These are phyloP conservation scores for Heterobasidion parviporum DNA, from an alignment of 1,284 basidiomycete species.

Conservation along the genomic window DNA sequence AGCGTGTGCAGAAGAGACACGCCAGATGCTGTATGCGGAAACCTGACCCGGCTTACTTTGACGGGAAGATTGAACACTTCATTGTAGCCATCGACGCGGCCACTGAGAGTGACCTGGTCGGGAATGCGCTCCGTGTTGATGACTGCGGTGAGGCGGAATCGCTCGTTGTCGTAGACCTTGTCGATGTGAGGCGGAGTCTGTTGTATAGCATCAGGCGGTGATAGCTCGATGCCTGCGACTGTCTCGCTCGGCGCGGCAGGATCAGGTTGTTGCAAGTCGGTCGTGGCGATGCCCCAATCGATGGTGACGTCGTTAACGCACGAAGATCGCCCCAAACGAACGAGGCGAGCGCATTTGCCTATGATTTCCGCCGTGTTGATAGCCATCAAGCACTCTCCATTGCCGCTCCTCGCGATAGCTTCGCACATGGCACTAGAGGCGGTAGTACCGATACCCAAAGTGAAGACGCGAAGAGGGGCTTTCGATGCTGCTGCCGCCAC, in stretches of 20 bases:
- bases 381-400: conserved; percentile 40
- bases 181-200: conserved; percentile 34
- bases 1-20: conserved; percentile 40
- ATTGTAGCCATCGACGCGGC: conserved; percentile 25
- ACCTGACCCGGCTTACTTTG: conserved; percentile 19
- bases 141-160: conserved; percentile 39
- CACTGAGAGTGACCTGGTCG: conserved; percentile 27
- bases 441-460: conserved; percentile 43
- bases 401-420: conserved; percentile 39
- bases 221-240: too few relatives aligned
- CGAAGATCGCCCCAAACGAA: conserved; percentile 39
- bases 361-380: conserved; percentile 33
- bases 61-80: conserved; percentile 26
- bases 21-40: not conserved
- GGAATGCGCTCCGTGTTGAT: conserved; percentile 25
- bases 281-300: conserved; percentile 34
- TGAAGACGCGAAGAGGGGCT: conserved; percentile 38
- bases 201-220: conserved; percentile 25
- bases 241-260: too few relatives aligned
- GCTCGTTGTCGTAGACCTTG: conserved; percentile 34
- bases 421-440: conserved; percentile 44
- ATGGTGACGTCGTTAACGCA: conserved; percentile 35
- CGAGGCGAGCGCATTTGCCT: conserved; percentile 37
- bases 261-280: conserved; percentile 8
- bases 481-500: not conserved